Base-by-base conservation (phyloP, 768 basidiomycete species). In the Mycena epipterygia region DNA sequence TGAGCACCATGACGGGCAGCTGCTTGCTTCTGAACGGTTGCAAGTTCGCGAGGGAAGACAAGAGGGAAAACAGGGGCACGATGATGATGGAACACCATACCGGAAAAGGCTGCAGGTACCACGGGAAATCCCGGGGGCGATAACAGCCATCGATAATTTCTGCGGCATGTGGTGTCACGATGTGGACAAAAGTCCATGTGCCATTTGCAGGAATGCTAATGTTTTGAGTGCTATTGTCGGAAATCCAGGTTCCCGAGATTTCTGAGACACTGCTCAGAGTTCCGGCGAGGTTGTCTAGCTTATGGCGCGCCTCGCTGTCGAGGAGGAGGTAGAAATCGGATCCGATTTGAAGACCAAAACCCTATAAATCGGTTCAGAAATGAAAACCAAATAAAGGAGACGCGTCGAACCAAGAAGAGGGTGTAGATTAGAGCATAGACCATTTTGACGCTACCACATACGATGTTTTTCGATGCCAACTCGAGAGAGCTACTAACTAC, bases 391-490 rank as follows among this genome's bases (percentile, higher is more conserved):
- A 33, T 5, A 21, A 39, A 32, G 25, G 32, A 33, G 12, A 27
- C 12, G 41, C 8, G 19, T 27, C 76, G 68, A 71, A 88, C 88
- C 77, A 95, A 79, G 78, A 95, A 95, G 9, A 95, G 82, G 0
- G 94, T 94, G 74, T 95, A 95, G 35, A 95, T 94, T 70, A 95
- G 84, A n/a, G 94, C 93, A 69, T 94, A 95, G 21, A 95, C 93
- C 91, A 95, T 93, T 80, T 93, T 93, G 69, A 95, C 93, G 69
- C 92, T 92, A 39, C 94, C 94, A 66, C 90, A 92, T 2, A 94
- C 88, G 32, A 95, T 94, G 71, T 95, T 95, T 79, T 93, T 94
- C 1, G 94, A 95, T 1, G 93, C 94, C 64, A 95, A 81, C 78
- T 95, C 94, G 71, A 95, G 84, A 27, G 94, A 93, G 75, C 93